Base-by-base conservation (phyloP, 352 stramenopile genomes). In the Globisporangium takayamanum region DNA sequence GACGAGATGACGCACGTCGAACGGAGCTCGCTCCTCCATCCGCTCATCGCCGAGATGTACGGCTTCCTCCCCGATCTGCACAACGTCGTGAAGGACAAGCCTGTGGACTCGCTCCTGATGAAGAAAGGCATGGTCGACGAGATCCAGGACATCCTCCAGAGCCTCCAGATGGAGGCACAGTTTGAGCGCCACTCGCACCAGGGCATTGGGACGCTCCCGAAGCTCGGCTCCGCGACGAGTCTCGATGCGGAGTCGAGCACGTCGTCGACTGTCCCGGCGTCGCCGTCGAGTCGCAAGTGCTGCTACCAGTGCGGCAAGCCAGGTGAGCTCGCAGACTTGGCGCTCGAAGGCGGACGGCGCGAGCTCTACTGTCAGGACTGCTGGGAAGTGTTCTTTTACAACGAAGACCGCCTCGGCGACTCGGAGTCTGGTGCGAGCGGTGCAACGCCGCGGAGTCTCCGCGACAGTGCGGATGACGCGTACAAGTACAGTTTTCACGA, bases 401-500 rank as follows among this genome's bases (percentile, higher is more conserved):
- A 63, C 58, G 77, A 88, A 46, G 68, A 77, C 18, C 55, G 62
- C 6, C 44, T 69, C 15, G 50, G 20, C 42, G 54, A 51, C 10
- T 64, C 33, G 41, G 44, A 55, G 25, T 28, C 46, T 28, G 61
- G 33, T 7, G 33, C 33, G 33, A 39, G 33, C 33, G 33, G 59
- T 37, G 55, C 37, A 22, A 66, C 55, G 26, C 55, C 55, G 25
- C 58, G 61, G 16, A 59, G 56, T 26, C 2, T 59, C 11, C 52
- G 59, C 25, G 53, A 60, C 45, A 63, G 55, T 20, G 33, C 56
- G 12, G 66, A 69, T 53, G 75, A 82, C 50, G 75, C 72, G 18
- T 72, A 79, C 47, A 82, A 88, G 70, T 90, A 90, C 68, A 90
- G 80, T 47, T 84, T 89, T 63, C 78, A 91, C 62, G 80, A 89